Base-by-base conservation (phyloP, 805 yeast genomes). In the Wickerhamomyces sydowiorum region DNA sequence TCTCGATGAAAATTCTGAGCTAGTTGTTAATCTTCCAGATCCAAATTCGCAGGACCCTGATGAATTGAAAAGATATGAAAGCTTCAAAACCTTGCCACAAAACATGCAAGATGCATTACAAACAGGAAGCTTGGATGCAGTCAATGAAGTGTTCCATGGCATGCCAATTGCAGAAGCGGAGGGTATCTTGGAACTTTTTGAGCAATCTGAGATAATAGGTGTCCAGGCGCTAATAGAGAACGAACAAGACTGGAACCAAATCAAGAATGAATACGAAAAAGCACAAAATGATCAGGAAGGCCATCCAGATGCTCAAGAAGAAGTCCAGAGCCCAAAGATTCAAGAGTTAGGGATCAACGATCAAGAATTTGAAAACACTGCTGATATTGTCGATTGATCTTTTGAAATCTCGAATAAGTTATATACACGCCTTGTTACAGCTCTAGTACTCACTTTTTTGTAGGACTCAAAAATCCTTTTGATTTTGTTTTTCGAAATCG, bases 111-210 rank as follows among this genome's bases (percentile, higher is more conserved):
- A 60, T 9, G 99, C 99, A 0, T 70, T 91, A n/a, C 69, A 72
- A 54, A 75, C 93, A 0, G 75, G 74, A 30, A 70, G 76, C 7
- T 69, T 91, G 42, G 96, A 86, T 49, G 82, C 76, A 47, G 88
- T 91, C 43, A 91, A 91, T 66, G 73, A 78, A 51, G 91, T 86
- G 2, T 86, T 91, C 60, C 91, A 82, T 2, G 67, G 70, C 7
- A 73, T 86, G 73, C 70, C 78, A 19, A 69, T 90, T 4, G 84
- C 73, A 10, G 90, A 86, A 31, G 96, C 96, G 6, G 98, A 91
- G 59, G 60, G 65, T 8, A 71, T 86, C 7, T 73, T 91, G 50
- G 90, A 81, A 46, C 60, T 78, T 39, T 81, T 91, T 56, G 83
- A 87, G 51, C 78, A 82, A 54, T 83, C 89, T 55, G 89, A 86